These are phyloP conservation scores for Phytophthora tubulina DNA, from an alignment of 352 stramenopile genomes.

Conservation along the genomic window DNA sequence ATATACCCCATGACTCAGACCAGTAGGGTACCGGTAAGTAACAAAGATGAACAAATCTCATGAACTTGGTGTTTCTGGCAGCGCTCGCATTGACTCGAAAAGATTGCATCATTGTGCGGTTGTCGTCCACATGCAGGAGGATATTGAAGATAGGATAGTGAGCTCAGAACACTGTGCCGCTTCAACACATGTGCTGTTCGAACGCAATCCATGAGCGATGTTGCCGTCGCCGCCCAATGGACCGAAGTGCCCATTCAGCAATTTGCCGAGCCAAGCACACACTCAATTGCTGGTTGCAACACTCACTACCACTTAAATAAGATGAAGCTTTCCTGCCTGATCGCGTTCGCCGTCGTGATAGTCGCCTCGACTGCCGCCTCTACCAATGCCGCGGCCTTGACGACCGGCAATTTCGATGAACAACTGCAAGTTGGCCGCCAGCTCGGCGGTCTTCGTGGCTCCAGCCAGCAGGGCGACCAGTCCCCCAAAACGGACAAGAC, in stretches of 20 bases:
- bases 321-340: slow-evolving; percentile 2
- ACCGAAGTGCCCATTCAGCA: background rate
- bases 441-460: slow-evolving; percentile 1
- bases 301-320: background rate
- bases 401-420: background rate
- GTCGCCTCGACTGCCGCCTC: background rate
- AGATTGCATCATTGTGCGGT: background rate
- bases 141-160: slow-evolving; percentile 9
- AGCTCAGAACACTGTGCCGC: background rate
- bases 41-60: background rate
- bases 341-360: slow-evolving; percentile 2
- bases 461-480: background rate
- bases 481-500: background rate
- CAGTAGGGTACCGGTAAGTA: background rate
- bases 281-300: background rate
- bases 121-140: background rate
- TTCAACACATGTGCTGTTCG: slow-evolving; percentile 7
- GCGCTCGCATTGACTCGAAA: background rate
- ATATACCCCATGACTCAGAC: background rate
- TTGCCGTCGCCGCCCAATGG: background rate
- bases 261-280: background rate
- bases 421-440: slow-evolving; percentile 4
- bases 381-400: background rate
- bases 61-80: background rate
- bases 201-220: background rate